A percentile compares a stretch with the other conserved stretches of the same genome.
phyloP scores from a whole-genome alignment of 331 rosid species.

The Cydonia oblonga region DNA sequence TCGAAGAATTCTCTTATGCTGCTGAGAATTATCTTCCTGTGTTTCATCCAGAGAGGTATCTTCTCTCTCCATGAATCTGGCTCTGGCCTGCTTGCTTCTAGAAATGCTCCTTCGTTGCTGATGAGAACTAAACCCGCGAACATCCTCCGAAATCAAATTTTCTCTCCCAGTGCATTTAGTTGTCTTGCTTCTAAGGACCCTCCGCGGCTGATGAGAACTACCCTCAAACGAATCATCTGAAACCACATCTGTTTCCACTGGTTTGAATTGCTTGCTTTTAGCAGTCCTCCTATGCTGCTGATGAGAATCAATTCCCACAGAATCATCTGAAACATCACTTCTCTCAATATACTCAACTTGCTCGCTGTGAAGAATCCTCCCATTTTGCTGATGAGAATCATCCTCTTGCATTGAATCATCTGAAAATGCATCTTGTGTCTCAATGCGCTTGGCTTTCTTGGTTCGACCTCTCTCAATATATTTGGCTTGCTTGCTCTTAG shows the following conservation, averaged over 20 bases:
- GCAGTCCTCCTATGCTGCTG: constrained; percentile 11
- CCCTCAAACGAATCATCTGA: constrained; percentile 32
- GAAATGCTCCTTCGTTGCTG: constrained; percentile 24
- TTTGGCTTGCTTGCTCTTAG: constrained; percentile 18
- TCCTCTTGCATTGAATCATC: constrained; percentile 24
- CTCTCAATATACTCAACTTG: constrained; percentile 16
- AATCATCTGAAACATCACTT: constrained; percentile 29
- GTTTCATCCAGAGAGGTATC: constrained; percentile 23
- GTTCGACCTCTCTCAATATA: constrained; percentile 3
- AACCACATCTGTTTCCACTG: constrained; percentile 16
- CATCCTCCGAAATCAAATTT: constrained; percentile 20
- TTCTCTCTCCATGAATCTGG: constrained; percentile 32
- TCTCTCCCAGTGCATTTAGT: constrained; percentile 20
- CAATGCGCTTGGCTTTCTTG: constrained; percentile 14
- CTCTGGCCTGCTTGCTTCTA: constrained; percentile 40
- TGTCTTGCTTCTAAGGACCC: constrained; percentile 22
- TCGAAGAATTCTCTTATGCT: constrained; percentile 18
- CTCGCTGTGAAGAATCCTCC: constrained; percentile 11
- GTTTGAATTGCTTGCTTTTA: constrained; percentile 21
- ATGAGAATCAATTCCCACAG: constrained; percentile 18
- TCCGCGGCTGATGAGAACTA: constrained; percentile 15
- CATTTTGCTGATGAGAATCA: constrained; percentile 13
- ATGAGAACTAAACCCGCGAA: constrained; percentile 17
- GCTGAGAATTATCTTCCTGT: constrained; percentile 10
- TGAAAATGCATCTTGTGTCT: constrained; percentile 18